Evolutionary conservation across 768 basidiomycete genomes (phyloP).

Genomic region (Leccinum subgranulosum): DNA sequence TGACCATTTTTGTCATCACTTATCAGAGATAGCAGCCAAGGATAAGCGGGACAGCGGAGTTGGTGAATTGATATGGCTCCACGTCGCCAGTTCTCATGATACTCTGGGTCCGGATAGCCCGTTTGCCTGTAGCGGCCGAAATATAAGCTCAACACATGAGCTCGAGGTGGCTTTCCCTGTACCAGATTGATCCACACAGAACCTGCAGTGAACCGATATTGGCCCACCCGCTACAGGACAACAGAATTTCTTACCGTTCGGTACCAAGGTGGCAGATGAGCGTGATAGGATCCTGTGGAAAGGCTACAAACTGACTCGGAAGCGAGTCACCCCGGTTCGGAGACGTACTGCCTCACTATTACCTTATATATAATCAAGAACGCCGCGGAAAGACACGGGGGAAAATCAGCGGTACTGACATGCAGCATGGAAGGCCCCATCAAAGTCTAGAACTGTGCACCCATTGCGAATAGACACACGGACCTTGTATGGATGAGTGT

Average conservation of each 20-base stretch:
- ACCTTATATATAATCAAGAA: slow-evolving; percentile 6
- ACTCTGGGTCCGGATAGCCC: not conserved
- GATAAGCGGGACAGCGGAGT: not conserved
- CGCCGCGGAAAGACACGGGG: slow-evolving; percentile 5
- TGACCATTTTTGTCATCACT: not conserved
- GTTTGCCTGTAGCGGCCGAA: not conserved
- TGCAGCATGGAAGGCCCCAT: not conserved
- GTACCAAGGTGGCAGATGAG: not conserved
- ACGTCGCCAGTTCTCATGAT: not conserved
- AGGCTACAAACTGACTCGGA: slow-evolving; percentile 10
- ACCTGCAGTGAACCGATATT: not conserved
- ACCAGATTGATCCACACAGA: not conserved
- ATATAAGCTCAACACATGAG: not conserved
- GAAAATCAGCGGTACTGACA: slow-evolving; percentile 1
- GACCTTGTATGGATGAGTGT: not conserved
- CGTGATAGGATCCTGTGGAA: slow-evolving; percentile 7
- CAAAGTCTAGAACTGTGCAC: not conserved
- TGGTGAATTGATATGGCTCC: not conserved
- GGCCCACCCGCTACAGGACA: not conserved
- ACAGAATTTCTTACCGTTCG: too few relatives aligned
- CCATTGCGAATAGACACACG: not conserved
- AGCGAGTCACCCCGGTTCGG: slow-evolving; percentile 8
- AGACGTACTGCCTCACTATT: slow-evolving; percentile 16
- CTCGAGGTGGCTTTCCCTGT: too few relatives aligned
- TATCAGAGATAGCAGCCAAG: not conserved